Evolutionary conservation across 1,139 yeast species (phyloP).

Genomic region (Pneumocystis wakefieldiae): DNA sequence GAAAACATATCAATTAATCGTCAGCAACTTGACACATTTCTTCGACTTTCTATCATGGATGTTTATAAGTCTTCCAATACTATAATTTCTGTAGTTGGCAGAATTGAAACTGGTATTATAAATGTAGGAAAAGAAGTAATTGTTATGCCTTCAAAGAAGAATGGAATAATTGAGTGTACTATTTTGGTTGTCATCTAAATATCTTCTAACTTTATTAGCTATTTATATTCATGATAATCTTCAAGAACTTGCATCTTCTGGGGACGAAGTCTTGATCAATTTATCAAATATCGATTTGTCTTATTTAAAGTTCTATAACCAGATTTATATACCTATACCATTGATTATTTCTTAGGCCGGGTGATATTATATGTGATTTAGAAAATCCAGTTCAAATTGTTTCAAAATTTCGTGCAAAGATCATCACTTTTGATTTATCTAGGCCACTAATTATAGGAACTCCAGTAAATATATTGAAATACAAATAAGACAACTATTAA

Average conservation of each 20-base stretch:
- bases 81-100: slow-evolving; percentile 40
- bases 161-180: slow-evolving; percentile 33
- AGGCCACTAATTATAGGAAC: slow-evolving; percentile 57
- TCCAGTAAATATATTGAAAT: background rate
- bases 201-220: slow-evolving; percentile 6
- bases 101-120: slow-evolving; percentile 58
- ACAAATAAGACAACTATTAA: background rate
- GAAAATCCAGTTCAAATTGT: slow-evolving; percentile 36
- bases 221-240: slow-evolving; percentile 11
- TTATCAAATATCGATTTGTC: slow-evolving; percentile 39
- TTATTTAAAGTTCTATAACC: slow-evolving; percentile 24
- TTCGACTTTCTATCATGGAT: slow-evolving; percentile 32
- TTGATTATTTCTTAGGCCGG: slow-evolving; percentile 30
- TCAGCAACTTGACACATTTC: slow-evolving; percentile 22
- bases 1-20: slow-evolving; percentile 17
- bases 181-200: slow-evolving; percentile 20
- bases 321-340: background rate
- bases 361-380: slow-evolving; percentile 53
- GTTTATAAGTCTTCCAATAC: slow-evolving; percentile 23
- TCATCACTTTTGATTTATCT: slow-evolving; percentile 54
- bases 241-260: slow-evolving; percentile 40
- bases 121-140: slow-evolving; percentile 62
- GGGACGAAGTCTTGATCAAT: slow-evolving; percentile 52
- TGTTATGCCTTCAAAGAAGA: slow-evolving; percentile 37
- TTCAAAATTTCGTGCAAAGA: slow-evolving; percentile 37